These are phyloP conservation scores for Melianthus villosus DNA, from an alignment of 441 rosid species.

Conservation along the genomic window DNA sequence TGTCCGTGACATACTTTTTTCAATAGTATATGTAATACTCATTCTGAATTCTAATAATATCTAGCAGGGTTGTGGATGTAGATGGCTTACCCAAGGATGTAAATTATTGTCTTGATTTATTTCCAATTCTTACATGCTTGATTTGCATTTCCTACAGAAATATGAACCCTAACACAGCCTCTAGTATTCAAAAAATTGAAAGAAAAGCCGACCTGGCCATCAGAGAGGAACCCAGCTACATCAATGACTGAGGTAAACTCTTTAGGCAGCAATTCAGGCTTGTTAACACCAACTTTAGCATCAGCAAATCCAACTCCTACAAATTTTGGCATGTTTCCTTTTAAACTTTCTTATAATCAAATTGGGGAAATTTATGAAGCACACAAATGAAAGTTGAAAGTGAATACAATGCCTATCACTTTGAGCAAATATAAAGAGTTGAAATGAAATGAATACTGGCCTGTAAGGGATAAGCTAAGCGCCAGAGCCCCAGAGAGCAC, in stretches of 20 bases:
- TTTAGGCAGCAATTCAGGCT: conserved; percentile 79
- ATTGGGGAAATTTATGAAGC: background rate
- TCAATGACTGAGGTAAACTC: conserved; percentile 77
- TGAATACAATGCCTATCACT: background rate
- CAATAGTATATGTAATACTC: too few species aligned
- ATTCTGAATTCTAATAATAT: too few species aligned
- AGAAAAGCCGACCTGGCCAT: conserved; percentile 59
- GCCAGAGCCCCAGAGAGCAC: conserved; percentile 57
- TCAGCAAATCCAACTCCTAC: conserved; percentile 45
- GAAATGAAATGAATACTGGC: conserved; percentile 14
- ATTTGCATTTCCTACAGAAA: too few species aligned
- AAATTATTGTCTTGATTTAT: too few species aligned
- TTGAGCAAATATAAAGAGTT: background rate
- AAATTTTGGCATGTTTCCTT: too few species aligned
- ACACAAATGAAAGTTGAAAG: background rate
- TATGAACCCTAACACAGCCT: too few species aligned
- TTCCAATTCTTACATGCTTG: too few species aligned
- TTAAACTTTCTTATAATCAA: too few species aligned
- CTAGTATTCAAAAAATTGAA: too few species aligned
- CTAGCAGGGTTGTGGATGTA: too few species aligned
- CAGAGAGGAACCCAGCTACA: conserved; percentile 81
- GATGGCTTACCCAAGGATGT: too few species aligned
- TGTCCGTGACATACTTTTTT: too few species aligned
- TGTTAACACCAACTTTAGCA: conserved; percentile 77
- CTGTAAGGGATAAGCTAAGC: conserved; percentile 39